Evolutionary conservation across 106 monocot genomes (phyloP).

Genomic region (Amphibolis antarctica): DNA sequence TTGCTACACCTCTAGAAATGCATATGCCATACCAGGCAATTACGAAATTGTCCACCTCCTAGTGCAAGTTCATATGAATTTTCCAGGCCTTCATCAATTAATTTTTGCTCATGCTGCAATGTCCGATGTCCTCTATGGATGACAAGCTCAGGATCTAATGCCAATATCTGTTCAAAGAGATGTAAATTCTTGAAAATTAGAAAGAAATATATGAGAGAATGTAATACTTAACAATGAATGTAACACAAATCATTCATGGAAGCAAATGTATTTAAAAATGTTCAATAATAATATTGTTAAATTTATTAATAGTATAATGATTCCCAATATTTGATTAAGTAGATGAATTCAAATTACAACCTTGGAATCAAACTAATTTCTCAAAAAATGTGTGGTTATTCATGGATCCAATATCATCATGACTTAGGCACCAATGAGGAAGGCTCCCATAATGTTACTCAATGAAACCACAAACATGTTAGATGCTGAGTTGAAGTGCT

Average conservation of each 20-base stretch:
- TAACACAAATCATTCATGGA: too few relatives aligned
- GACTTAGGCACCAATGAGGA: too few relatives aligned
- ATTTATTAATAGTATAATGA: neutral
- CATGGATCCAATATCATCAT: too few relatives aligned
- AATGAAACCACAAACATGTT: too few relatives aligned
- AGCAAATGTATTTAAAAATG: too few relatives aligned
- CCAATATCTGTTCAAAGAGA: conserved; percentile 40
- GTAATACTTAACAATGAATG: too few relatives aligned
- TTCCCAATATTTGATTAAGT: neutral
- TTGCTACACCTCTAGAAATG: neutral
- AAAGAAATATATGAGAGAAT: too few relatives aligned
- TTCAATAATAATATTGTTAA: too few relatives aligned
- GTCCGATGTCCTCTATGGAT: conserved; percentile 42
- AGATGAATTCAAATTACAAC: neutral
- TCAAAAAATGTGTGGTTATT: too few relatives aligned
- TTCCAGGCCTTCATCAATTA: conserved; percentile 52
- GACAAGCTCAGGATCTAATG: conserved; percentile 54
- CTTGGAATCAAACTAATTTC: too few relatives aligned
- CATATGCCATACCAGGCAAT: conserved; percentile 56
- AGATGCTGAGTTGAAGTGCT: too few relatives aligned
- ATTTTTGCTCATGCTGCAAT: conserved; percentile 43
- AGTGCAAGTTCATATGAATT: conserved; percentile 69
- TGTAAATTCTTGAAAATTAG: neutral
- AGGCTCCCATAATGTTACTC: too few relatives aligned
- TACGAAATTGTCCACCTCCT: conserved; percentile 58